These are phyloP conservation scores for Mycena vitilis DNA, from an alignment of 768 basidiomycete species.

Conservation along the genomic window DNA sequence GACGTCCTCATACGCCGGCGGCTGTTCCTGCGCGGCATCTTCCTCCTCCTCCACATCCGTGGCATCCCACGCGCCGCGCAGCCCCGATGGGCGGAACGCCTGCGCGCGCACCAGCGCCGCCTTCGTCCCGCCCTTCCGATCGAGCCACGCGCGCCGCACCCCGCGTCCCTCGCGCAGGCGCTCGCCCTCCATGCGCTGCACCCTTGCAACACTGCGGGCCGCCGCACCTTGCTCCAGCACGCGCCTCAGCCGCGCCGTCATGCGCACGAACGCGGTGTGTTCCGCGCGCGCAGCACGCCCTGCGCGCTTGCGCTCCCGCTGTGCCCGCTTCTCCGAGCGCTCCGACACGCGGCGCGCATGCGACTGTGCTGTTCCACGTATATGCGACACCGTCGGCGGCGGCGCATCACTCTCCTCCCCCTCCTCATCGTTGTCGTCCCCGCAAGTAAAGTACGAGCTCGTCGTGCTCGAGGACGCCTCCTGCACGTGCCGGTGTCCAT, in stretches of 20 bases:
- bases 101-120: slow-evolving; percentile 12
- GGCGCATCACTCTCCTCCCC: neutral
- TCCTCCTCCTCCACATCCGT: slow-evolving; percentile 7
- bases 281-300: slow-evolving; percentile 23
- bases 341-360: slow-evolving; percentile 1
- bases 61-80: slow-evolving; percentile 24
- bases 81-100: slow-evolving; percentile 29
- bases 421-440: slow-evolving; percentile 10
- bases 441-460: slow-evolving; percentile 35
- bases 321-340: slow-evolving; percentile 5
- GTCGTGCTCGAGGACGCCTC: slow-evolving; percentile 26
- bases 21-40: neutral
- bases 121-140: slow-evolving; percentile 1
- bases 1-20: slow-evolving; percentile 33
- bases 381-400: slow-evolving; percentile 16
- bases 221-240: slow-evolving; percentile 23
- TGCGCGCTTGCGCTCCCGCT: slow-evolving; percentile 24
- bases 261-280: slow-evolving; percentile 32
- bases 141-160: slow-evolving; percentile 30
- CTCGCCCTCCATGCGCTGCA: slow-evolving; percentile 27
- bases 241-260: slow-evolving; percentile 29
- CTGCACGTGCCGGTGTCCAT: slow-evolving; percentile 15
- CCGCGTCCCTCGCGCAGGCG: slow-evolving; percentile 30
- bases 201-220: slow-evolving; percentile 7
- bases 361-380: slow-evolving; percentile 20